Conservation (phyloP, 306 rosid genomes). For the Ammopiptanthus mongolicus region DNA sequence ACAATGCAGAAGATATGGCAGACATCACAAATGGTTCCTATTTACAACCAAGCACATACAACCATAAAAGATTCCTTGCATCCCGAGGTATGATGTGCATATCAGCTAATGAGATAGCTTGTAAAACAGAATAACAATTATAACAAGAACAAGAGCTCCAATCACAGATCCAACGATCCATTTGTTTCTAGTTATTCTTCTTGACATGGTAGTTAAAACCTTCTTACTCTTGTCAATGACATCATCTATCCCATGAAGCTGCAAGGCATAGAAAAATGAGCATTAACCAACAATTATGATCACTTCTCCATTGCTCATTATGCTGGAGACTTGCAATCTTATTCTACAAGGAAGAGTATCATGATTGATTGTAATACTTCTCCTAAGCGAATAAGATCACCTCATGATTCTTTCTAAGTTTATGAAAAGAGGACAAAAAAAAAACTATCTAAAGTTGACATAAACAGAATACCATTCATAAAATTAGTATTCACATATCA, state of each 20-base stretch:
- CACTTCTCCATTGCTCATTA: background rate
- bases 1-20: slow-evolving; percentile 12
- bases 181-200: slow-evolving; percentile 75
- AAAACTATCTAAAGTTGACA: background rate
- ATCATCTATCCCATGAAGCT: slow-evolving; percentile 80
- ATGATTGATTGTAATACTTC: background rate
- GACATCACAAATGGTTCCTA: slow-evolving; percentile 20
- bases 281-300: slow-evolving; percentile 17
- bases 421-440: background rate
- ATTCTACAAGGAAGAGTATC: background rate
- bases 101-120: slow-evolving; percentile 51
- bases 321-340: background rate
- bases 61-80: slow-evolving; percentile 13
- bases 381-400: background rate
- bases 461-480: background rate
- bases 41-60: slow-evolving; percentile 30
- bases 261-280: slow-evolving; percentile 29
- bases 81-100: background rate
- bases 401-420: background rate
- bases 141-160: slow-evolving; percentile 71
- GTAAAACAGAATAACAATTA: slow-evolving; percentile 48
- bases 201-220: slow-evolving; percentile 65
- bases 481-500: slow-evolving; percentile 5
- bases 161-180: slow-evolving; percentile 65
- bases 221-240: slow-evolving; percentile 90